Conservation (phyloP, 495 filamentous ascomycete species). For the Achaetomiella virescens region DNA sequence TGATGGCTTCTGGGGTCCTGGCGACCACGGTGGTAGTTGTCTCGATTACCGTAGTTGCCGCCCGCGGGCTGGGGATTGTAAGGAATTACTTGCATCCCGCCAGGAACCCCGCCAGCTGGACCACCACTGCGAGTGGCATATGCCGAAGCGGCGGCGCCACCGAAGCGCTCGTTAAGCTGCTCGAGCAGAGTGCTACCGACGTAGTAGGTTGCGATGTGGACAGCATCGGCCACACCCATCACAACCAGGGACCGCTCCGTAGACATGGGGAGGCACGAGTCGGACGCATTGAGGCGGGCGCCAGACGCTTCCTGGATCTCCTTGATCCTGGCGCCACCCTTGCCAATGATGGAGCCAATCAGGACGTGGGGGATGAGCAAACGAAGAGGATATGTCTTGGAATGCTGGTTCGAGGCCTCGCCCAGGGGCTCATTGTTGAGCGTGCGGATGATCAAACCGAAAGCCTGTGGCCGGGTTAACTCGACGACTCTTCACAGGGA, state of each 20-base stretch:
- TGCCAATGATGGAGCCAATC: slow-evolving; percentile 98
- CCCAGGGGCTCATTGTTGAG: slow-evolving; percentile 92
- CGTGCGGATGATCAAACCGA: slow-evolving; percentile 95
- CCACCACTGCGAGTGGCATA: slow-evolving; percentile 94
- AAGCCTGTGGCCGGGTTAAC: slow-evolving; percentile 58
- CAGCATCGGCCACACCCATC: slow-evolving; percentile 83
- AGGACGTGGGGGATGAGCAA: slow-evolving; percentile 94
- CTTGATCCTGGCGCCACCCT: slow-evolving; percentile 87
- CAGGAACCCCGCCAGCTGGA: slow-evolving; percentile 84
- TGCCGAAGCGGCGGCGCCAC: slow-evolving; percentile 89
- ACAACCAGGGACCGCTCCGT: slow-evolving; percentile 95
- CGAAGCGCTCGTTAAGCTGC: slow-evolving; percentile 92
- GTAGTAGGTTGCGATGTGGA: slow-evolving; percentile 98
- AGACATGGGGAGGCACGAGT: slow-evolving; percentile 85
- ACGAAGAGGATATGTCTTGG: slow-evolving; percentile 94
- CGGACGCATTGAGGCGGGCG: slow-evolving; percentile 92
- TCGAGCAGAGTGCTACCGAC: slow-evolving; percentile 93
- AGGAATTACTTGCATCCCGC: slow-evolving; percentile 95
- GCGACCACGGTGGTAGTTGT: slow-evolving; percentile 63
- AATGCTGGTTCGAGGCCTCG: slow-evolving; percentile 77
- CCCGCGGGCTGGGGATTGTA: slow-evolving; percentile 89
- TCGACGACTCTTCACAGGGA: not conserved
- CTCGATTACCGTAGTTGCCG: slow-evolving; percentile 85
- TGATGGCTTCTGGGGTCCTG: slow-evolving; percentile 59
- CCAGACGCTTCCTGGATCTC: slow-evolving; percentile 98